phyloP scores from a whole-genome alignment of 305 asterid genomes.

The Fraxinus baroniana region DNA sequence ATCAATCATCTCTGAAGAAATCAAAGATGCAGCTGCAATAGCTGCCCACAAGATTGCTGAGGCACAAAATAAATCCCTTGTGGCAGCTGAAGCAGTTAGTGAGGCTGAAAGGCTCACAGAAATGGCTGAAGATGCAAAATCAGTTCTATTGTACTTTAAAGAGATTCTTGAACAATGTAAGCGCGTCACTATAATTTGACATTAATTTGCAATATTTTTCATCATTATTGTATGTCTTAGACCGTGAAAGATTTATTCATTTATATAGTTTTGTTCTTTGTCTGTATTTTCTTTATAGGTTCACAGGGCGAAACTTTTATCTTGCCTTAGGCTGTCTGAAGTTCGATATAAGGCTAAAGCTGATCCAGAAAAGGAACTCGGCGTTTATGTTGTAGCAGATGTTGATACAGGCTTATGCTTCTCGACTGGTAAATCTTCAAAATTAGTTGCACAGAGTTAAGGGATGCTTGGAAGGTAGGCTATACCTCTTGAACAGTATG shows the following conservation, averaged over 20 bases:
- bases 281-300: conserved; percentile 30
- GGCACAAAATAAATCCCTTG: conserved; percentile 51
- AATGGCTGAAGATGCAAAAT: conserved; percentile 58
- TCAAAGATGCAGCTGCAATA: conserved; percentile 41
- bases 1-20: conserved; percentile 28
- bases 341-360: not conserved
- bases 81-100: conserved; percentile 57
- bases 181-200: not conserved
- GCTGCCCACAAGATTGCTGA: conserved; percentile 52
- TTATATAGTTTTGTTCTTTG: not conserved
- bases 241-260: not conserved
- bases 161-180: conserved; percentile 51
- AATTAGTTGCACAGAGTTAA: not conserved
- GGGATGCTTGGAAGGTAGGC: conserved; percentile 7
- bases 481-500: not conserved
- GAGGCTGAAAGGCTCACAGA: conserved; percentile 52
- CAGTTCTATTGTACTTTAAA: conserved; percentile 32
- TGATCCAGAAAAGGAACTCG: not conserved
- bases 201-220: not conserved
- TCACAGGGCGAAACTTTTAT: conserved; percentile 26
- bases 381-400: conserved; percentile 4
- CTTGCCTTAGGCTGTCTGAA: conserved; percentile 23
- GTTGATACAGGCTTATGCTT: not conserved
- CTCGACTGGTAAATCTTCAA: not conserved
- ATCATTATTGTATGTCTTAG: not conserved